A percentile compares a stretch with the other conserved stretches of the same genome.
phyloP scores from a whole-genome alignment of 2,329 filamentous ascomycete species.

The Phoma herbarum region DNA sequence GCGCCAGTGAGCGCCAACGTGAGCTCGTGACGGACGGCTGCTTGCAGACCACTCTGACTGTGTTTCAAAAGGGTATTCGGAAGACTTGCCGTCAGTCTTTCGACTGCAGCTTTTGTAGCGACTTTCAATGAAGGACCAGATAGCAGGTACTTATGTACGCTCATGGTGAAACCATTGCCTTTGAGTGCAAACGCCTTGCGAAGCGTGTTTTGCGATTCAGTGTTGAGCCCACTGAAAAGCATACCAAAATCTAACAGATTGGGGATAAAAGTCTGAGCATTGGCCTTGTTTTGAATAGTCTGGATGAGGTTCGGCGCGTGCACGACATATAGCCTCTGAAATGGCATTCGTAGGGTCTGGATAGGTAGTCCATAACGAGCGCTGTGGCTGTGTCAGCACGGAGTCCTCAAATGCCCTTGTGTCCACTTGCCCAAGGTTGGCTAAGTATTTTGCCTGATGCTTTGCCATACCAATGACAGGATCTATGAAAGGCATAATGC shows the following conservation, averaged over 20 bases:
- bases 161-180: constrained; percentile 51
- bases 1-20: constrained; percentile 52
- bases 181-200: constrained; percentile 38
- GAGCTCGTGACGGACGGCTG: constrained; percentile 45
- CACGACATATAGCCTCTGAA: constrained; percentile 55
- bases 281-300: constrained; percentile 52
- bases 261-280: constrained; percentile 51
- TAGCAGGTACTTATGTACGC: constrained; percentile 49
- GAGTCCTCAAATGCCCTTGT: background rate
- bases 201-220: constrained; percentile 27
- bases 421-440: background rate
- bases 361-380: constrained; percentile 43
- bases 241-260: constrained; percentile 46
- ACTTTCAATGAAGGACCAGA: constrained; percentile 44
- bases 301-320: constrained; percentile 51
- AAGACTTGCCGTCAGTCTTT: constrained; percentile 40
- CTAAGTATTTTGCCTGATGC: constrained; percentile 7
- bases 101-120: constrained; percentile 50
- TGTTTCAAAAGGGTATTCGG: constrained; percentile 21
- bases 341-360: constrained; percentile 54
- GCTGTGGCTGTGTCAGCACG: constrained; percentile 13
- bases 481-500: constrained; percentile 6
- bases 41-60: constrained; percentile 20
- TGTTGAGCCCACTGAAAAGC: constrained; percentile 40
- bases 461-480: constrained; percentile 5